phyloP scores from a whole-genome alignment of 192 early-diverging fungal genomes.

The Funneliformis geosporum region DNA sequence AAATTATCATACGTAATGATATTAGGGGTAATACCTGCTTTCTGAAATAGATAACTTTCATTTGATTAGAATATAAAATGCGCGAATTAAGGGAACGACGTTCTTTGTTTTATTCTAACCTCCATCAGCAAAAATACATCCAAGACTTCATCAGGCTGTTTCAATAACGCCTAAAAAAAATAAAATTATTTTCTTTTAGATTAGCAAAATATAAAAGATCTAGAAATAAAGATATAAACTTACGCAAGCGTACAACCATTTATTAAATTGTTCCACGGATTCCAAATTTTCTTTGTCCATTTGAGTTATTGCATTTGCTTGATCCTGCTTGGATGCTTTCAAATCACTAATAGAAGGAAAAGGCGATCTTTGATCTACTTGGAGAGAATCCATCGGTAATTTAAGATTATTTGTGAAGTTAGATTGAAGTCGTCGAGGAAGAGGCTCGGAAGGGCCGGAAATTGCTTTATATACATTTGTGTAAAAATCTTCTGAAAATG shows the following conservation, averaged over 20 bases:
- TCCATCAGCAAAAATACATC: neutral
- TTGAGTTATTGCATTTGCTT: neutral
- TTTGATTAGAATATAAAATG: neutral
- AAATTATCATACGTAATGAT: slow-evolving; percentile 72
- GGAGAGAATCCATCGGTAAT: neutral
- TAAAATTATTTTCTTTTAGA: neutral
- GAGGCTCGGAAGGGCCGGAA: neutral
- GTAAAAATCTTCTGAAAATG: neutral
- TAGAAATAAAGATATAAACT: neutral
- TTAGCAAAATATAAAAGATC: neutral
- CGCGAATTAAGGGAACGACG: neutral
- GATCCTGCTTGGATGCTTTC: neutral
- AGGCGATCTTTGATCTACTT: neutral
- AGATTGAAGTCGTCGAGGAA: neutral
- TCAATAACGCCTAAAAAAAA: neutral
- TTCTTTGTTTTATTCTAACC: neutral
- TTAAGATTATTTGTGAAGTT: neutral
- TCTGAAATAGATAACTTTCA: slow-evolving; percentile 25
- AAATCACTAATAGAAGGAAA: neutral
- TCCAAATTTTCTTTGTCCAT: neutral
- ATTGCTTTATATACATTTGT: neutral
- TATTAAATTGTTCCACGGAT: neutral
- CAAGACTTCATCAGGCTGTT: neutral
- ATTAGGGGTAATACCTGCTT: slow-evolving; percentile 66
- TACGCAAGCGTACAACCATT: slow-evolving; percentile 20